A percentile compares a stretch with the other conserved stretches of the same genome.
Conservation (phyloP, 805 yeast genomes). For the Yamadazyma akitaensis region DNA sequence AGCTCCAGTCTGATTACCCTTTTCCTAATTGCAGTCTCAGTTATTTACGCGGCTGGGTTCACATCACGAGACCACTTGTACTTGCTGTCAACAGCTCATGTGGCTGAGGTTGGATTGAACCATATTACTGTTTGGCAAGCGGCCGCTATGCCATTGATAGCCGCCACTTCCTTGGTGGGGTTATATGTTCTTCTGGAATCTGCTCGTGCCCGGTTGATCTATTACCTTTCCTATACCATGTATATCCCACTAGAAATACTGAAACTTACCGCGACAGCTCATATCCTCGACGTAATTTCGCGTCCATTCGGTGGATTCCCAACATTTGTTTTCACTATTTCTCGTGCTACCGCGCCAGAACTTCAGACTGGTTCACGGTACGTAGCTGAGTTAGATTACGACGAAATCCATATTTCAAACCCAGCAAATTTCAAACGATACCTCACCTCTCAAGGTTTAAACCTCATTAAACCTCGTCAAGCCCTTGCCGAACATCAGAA, state of each 20-base stretch:
- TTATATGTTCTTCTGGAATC: not conserved
- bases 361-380: not conserved
- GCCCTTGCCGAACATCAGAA: not conserved
- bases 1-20: not conserved
- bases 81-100: not conserved
- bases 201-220: not conserved
- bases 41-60: slow-evolving; percentile 1
- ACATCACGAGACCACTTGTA: not conserved
- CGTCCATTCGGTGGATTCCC: not conserved
- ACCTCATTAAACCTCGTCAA: not conserved
- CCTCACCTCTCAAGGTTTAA: not conserved
- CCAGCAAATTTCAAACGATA: slow-evolving; percentile 2
- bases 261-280: not conserved
- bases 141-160: not conserved
- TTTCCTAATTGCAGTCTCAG: not conserved
- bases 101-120: not conserved
- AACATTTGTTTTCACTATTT: not conserved
- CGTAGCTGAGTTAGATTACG: not conserved
- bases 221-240: not conserved
- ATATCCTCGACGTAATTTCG: not conserved
- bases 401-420: not conserved
- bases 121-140: not conserved
- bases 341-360: not conserved
- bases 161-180: not conserved
- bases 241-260: not conserved